Evolutionary conservation across 768 basidiomycete species (phyloP).

Genomic region (Boletus eberwhitei): DNA sequence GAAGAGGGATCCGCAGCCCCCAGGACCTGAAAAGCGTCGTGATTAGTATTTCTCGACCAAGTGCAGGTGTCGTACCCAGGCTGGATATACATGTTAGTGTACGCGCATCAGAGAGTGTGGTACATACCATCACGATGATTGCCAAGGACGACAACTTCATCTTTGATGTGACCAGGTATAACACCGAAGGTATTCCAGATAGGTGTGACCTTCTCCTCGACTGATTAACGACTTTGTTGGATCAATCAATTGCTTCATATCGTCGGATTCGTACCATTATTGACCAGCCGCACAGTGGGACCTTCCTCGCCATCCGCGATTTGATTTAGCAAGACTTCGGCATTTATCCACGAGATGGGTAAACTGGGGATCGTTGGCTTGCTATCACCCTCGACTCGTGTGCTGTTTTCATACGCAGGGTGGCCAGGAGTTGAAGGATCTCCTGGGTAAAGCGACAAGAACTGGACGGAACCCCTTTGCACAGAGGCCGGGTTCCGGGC

Average conservation of each 20-base stretch:
- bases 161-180: conserved; percentile 79
- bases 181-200: conserved; percentile 90
- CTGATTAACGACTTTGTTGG: conserved; percentile 31
- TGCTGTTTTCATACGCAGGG: conserved; percentile 81
- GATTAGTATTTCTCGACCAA: neutral
- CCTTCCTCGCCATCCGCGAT: conserved; percentile 35
- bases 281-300: conserved; percentile 48
- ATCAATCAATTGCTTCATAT: neutral
- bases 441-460: conserved; percentile 61
- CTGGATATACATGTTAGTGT: conserved; percentile 14
- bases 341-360: conserved; percentile 90
- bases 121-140: conserved; percentile 82
- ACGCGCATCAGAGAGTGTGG: neutral
- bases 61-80: conserved; percentile 18
- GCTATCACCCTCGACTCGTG: conserved; percentile 56
- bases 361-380: conserved; percentile 79
- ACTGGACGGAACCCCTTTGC: conserved; percentile 83
- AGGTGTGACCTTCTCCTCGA: conserved; percentile 78
- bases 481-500: conserved; percentile 83
- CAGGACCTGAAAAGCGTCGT: conserved; percentile 31
- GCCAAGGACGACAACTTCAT: conserved; percentile 85
- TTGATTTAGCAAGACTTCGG: conserved; percentile 56
- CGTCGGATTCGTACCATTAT: conserved; percentile 41
- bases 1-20: conserved; percentile 57
- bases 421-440: conserved; percentile 87